These are phyloP conservation scores for Phoma herbarum DNA, from an alignment of 2,329 filamentous ascomycete genomes.

Conservation along the genomic window DNA sequence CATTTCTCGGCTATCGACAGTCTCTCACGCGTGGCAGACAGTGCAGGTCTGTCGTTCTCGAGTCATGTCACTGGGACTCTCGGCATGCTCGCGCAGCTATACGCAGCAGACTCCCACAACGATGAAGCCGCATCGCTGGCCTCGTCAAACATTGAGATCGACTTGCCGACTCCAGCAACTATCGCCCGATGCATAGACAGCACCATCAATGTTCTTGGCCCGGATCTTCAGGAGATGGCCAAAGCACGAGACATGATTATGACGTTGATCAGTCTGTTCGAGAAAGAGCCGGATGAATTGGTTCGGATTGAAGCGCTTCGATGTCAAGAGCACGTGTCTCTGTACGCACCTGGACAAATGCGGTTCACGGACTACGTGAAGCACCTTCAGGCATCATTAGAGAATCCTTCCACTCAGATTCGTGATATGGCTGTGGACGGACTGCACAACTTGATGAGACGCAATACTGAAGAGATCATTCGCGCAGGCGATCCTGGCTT, in stretches of 20 bases:
- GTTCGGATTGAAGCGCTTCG: constrained; percentile 79
- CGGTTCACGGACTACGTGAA: constrained; percentile 85
- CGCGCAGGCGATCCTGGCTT: constrained; percentile 77
- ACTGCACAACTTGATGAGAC: constrained; percentile 93
- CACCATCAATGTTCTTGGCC: constrained; percentile 94
- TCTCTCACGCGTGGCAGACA: constrained; percentile 84
- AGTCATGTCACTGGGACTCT: constrained; percentile 88
- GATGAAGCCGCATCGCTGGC: constrained; percentile 79
- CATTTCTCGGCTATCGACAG: constrained; percentile 97
- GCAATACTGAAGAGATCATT: constrained; percentile 84
- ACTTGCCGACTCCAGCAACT: constrained; percentile 80
- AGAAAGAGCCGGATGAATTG: constrained; percentile 73
- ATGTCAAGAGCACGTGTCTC: constrained; percentile 88
- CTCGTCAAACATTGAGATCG: constrained; percentile 89
- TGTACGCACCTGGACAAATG: constrained; percentile 90
- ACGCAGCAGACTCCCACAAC: constrained; percentile 90
- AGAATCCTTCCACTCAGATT: constrained; percentile 73
- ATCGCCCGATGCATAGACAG: constrained; percentile 91
- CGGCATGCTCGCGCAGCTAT: constrained; percentile 92
- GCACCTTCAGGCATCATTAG: constrained; percentile 79
- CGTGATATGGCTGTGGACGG: constrained; percentile 85
- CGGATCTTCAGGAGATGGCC: constrained; percentile 89
- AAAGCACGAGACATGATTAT: constrained; percentile 94
- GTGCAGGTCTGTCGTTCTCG: constrained; percentile 90
- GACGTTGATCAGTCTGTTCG: constrained; percentile 83